A percentile compares a stretch with the other conserved stretches of the same genome.
phyloP scores from a whole-genome alignment of 2,329 filamentous ascomycete species.

The Verticillium tricorpus region DNA sequence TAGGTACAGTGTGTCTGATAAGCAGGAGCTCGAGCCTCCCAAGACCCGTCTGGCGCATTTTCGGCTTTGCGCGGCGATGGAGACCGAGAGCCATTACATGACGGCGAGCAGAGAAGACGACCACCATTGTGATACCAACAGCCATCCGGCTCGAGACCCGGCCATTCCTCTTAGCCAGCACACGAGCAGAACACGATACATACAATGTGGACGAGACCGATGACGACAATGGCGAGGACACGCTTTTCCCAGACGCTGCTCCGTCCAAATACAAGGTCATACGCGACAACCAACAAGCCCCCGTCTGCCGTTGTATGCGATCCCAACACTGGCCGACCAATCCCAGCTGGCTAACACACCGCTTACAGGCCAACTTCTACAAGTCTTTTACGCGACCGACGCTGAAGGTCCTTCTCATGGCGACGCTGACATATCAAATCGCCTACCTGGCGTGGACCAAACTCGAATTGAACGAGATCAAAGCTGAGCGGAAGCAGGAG shows the following conservation, averaged over 20 bases:
- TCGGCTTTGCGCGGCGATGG: neutral
- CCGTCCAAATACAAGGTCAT: neutral
- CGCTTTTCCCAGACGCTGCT: neutral
- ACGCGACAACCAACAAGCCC: neutral
- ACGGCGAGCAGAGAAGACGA: neutral
- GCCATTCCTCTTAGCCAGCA: neutral
- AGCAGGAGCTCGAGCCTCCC: neutral
- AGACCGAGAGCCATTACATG: neutral
- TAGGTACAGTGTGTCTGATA: neutral
- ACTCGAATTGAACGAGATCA: constrained; percentile 67
- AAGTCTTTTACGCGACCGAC: constrained; percentile 69
- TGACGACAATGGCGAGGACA: neutral
- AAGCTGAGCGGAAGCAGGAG: constrained; percentile 36
- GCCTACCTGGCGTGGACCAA: constrained; percentile 71
- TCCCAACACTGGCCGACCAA: neutral
- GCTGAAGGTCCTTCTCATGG: constrained; percentile 68
- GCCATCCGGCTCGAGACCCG: neutral
- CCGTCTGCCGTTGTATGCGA: neutral
- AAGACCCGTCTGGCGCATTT: neutral
- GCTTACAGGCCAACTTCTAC: constrained; percentile 60
- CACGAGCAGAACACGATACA: neutral
- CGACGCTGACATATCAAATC: constrained; percentile 75
- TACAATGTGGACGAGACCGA: neutral
- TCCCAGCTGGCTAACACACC: neutral
- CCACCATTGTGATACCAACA: neutral